Evolutionary conservation across 1,284 basidiomycete species (phyloP).

Genomic region (Trichosporon faecale): DNA sequence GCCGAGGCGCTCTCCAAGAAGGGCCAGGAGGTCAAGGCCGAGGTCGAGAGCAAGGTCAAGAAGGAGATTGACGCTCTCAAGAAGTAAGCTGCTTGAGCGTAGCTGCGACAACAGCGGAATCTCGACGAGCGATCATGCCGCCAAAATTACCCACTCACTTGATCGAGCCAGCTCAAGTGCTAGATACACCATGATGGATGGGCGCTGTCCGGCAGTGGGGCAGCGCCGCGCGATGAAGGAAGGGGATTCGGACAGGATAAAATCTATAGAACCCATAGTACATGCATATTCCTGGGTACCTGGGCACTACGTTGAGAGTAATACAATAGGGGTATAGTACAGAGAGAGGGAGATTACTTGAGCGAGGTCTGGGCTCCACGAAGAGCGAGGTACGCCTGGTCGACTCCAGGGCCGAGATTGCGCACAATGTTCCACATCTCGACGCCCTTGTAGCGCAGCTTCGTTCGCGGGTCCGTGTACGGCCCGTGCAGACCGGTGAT

Average conservation of each 20-base stretch:
- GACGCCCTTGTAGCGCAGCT: conserved; percentile 51
- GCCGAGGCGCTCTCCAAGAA: conserved; percentile 26
- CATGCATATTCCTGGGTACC: conserved; percentile 9
- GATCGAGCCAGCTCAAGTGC: background rate
- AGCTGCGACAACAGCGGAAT: background rate
- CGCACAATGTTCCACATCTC: conserved; percentile 52
- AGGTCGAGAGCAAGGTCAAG: conserved; percentile 8
- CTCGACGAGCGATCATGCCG: too few relatives aligned
- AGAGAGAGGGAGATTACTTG: conserved; percentile 31
- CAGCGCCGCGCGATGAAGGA: background rate
- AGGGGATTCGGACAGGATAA: background rate
- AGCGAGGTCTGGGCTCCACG: conserved; percentile 48
- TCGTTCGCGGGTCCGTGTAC: conserved; percentile 53
- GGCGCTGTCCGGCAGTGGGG: background rate
- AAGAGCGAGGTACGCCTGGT: conserved; percentile 50
- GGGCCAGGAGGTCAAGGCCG: conserved; percentile 28
- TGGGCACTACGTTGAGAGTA: background rate
- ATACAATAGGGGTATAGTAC: background rate
- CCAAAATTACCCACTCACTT: background rate
- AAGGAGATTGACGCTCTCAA: conserved; percentile 5
- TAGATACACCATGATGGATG: conserved; percentile 15
- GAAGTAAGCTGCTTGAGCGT: background rate
- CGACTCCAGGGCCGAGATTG: conserved; percentile 49
- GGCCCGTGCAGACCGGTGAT: conserved; percentile 54
- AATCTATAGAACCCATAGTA: conserved; percentile 11